These are phyloP conservation scores for Albophoma yamanashiensis DNA, from an alignment of 2,329 filamentous ascomycete genomes.

Conservation along the genomic window DNA sequence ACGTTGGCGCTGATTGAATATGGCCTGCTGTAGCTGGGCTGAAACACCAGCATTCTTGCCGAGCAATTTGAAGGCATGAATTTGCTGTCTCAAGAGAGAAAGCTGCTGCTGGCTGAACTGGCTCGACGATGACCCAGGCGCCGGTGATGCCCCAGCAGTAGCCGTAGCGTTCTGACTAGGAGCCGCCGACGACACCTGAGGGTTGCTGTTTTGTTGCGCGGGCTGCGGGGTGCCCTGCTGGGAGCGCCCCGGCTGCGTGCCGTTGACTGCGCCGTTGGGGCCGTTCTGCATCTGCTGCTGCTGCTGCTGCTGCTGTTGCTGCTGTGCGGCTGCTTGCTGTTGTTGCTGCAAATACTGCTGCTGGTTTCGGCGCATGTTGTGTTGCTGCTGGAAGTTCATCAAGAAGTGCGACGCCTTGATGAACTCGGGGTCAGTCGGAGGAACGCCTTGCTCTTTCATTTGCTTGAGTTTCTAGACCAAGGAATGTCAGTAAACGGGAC, in stretches of 20 bases:
- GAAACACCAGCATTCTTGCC: slow-evolving; percentile 82
- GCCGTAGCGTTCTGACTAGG: slow-evolving; percentile 20
- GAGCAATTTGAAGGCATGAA: slow-evolving; percentile 81
- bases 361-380: slow-evolving; percentile 40
- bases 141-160: slow-evolving; percentile 18
- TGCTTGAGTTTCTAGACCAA: slow-evolving; percentile 65
- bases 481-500: not conserved
- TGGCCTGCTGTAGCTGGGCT: slow-evolving; percentile 64
- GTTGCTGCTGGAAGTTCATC: slow-evolving; percentile 57
- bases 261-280: slow-evolving; percentile 44
- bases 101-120: slow-evolving; percentile 75
- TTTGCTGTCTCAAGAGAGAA: slow-evolving; percentile 69
- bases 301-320: slow-evolving; percentile 25
- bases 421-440: slow-evolving; percentile 75
- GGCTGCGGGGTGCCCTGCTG: slow-evolving; percentile 24
- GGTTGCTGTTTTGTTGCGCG: slow-evolving; percentile 19
- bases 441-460: slow-evolving; percentile 78
- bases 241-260: slow-evolving; percentile 28
- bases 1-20: slow-evolving; percentile 66
- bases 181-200: slow-evolving; percentile 27
- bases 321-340: slow-evolving; percentile 18
- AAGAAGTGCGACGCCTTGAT: slow-evolving; percentile 73
- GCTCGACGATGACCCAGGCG: slow-evolving; percentile 26
- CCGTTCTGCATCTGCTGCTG: slow-evolving; percentile 43
- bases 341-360: slow-evolving; percentile 30